Base-by-base conservation (phyloP, 176 grass and related monocot genomes). In the Metroxylon sagu region DNA sequence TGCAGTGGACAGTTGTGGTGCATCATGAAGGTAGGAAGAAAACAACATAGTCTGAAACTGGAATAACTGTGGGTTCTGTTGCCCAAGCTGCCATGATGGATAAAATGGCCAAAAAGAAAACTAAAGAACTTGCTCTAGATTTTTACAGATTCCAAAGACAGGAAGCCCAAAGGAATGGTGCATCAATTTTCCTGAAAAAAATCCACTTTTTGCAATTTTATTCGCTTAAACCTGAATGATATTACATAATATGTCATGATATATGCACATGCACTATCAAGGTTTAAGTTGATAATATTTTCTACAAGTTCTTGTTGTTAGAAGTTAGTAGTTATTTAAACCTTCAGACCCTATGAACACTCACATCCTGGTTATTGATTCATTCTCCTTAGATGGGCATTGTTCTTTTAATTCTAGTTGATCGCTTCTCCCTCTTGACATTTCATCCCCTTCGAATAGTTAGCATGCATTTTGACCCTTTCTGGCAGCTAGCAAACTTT, bases 1-100 rank as follows among this genome's bases (percentile, higher is more conserved):
- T 14, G 81, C 87, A 26, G 84, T 98, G 93, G 93, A 98, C 93
- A 17, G 93, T 98, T 51, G 93, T 98, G 56, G 70, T 71, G 56
- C 84, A 92, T 84, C 83, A 98, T 29, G 92, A 98, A 67, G 93
- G 93, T 49, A 83, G 93, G 76, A 98, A 92, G 66, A 98, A 92
- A 69, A 83, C 84, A 55, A 92, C 93, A 31, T 79, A 98, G 76
- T 19, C 84, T 59, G 93, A 98, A 81, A 88, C 62, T 68, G 93
- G 93, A 80, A 92, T 76, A 57, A 57, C 81, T 57, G 78, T 98
- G 53, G 93, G 93, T 53, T 88, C 87, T 59, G 87, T 98, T 57
- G 83, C 84, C 68, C 69, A 88, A 67, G 81, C 79, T 85, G 78
- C 81, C 52, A 75, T 98, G 76, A 77, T 92, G 65, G 84, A 98